Conservation (phyloP, 805 yeast genomes). For the Candida rishiriensis region DNA sequence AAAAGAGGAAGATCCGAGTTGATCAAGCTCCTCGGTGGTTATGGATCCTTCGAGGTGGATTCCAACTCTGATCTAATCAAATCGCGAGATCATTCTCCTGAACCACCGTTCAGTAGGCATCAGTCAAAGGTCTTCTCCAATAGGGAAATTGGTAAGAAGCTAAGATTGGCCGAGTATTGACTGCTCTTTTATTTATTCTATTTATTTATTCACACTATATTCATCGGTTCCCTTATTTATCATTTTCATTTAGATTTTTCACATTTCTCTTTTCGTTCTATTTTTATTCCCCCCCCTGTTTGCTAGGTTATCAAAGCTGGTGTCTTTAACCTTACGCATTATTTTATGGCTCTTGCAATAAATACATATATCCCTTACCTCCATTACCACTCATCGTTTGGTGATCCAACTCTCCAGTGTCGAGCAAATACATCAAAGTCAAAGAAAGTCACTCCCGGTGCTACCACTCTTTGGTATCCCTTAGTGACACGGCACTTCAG, state of each 20-base stretch:
- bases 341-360: too few relatives aligned
- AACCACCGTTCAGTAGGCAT: conserved; percentile 35
- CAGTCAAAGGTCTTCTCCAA: conserved; percentile 22
- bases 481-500: too few relatives aligned
- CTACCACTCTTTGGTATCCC: too few relatives aligned
- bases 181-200: neutral
- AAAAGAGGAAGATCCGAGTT: conserved; percentile 24
- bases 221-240: neutral
- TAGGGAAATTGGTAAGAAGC: conserved; percentile 60
- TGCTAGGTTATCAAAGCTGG: neutral
- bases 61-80: conserved; percentile 51
- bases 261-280: neutral
- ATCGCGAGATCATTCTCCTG: conserved; percentile 57
- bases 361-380: too few relatives aligned
- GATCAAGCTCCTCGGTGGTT: conserved; percentile 63
- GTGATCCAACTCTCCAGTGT: too few relatives aligned
- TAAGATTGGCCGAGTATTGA: conserved; percentile 59
- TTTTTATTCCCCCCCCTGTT: neutral
- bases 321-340: too few relatives aligned
- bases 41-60: conserved; percentile 73
- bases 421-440: too few relatives aligned
- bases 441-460: too few relatives aligned
- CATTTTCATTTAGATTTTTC: neutral
- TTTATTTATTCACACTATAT: neutral
- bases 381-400: too few relatives aligned